phyloP scores from a whole-genome alignment of 805 yeast genomes.

The Suhomyces vadensis region DNA sequence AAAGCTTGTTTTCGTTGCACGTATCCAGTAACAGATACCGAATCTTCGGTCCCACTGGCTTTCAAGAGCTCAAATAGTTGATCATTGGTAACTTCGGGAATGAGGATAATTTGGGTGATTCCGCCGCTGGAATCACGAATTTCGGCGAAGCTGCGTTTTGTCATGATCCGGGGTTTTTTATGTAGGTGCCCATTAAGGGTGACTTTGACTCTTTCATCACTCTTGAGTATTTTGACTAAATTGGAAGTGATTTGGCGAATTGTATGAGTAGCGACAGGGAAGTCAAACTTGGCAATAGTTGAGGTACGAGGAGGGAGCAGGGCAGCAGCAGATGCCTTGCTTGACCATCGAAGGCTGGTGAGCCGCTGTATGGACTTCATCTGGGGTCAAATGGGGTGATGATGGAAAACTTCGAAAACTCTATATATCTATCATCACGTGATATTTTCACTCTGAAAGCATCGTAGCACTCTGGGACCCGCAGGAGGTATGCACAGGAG shows the following conservation, averaged over 20 bases:
- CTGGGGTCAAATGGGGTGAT: too few species aligned
- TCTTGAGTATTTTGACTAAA: conserved; percentile 5
- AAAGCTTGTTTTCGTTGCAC: conserved; percentile 35
- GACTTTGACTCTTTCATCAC: conserved; percentile 23
- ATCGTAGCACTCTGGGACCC: too few species aligned
- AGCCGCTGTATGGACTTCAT: neutral
- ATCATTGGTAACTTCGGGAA: conserved; percentile 43
- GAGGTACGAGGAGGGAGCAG: conserved; percentile 20
- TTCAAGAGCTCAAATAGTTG: conserved; percentile 41
- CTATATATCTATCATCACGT: too few species aligned
- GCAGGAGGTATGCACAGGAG: too few species aligned
- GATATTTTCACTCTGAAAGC: too few species aligned
- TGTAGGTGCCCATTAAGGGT: conserved; percentile 84
- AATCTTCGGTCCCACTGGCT: conserved; percentile 67
- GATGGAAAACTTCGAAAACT: too few species aligned
- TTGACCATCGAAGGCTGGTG: neutral
- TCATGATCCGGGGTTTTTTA: conserved; percentile 66
- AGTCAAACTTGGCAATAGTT: conserved; percentile 33
- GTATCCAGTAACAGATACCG: conserved; percentile 64
- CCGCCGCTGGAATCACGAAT: conserved; percentile 76
- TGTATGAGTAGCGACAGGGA: conserved; percentile 37
- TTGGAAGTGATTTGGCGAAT: conserved; percentile 10
- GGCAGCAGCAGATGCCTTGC: neutral
- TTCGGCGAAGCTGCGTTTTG: conserved; percentile 70
- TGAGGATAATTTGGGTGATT: conserved; percentile 49